Evolutionary conservation across 352 stramenopile species (phyloP), one percentile per base, ranked within the genome.

Genomic region (Pythium dissotocum): DNA sequence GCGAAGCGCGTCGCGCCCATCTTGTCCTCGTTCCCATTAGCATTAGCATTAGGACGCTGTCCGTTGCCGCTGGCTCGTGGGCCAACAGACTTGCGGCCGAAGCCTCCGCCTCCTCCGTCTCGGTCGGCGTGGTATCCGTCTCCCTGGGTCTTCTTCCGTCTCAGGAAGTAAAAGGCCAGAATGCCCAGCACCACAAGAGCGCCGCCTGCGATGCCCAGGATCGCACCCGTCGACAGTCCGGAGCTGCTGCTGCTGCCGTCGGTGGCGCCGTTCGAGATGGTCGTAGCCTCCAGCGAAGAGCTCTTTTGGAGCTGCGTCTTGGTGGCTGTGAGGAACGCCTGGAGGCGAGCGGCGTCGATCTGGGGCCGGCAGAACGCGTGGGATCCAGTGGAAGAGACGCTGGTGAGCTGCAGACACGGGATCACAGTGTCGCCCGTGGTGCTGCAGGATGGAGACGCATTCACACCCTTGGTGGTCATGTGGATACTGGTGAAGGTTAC

Each of bases 391-490:
- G 33, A 24, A 12, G 36, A 16, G 26, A 60, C 48, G 18, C 75
- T 56, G 14, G 68, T 44, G 28, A 83, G 58, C 49, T 63, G 51
- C 10, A 80, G 53, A 48, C 79, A 88, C 38, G 79, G 79, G 32
- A 85, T 77, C 42, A 88, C 76, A 1, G 64, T 53, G 51, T 85
- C 79, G 58, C 77, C 58, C 33, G 74, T 69, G 56, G 44, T 79
- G 32, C 42, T 57, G 52, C 77, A 80, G 9, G 51, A 70, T 2
- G 21, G 12, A 6, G 44, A 4, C 7, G 58, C 58, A 36, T 67
- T 62, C 30, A 21, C 49, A 33, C 75, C 61, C 35, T 42, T 63
- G 53, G 74, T 67, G 14, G 64, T 58, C 77, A 88, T 80, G 71
- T 85, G 73, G 52, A 88, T 83, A 8, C 69, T 77, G 35, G 77